These are phyloP conservation scores for Fusarium metavorans DNA, from an alignment of 2,329 filamentous ascomycete species.

Conservation along the genomic window DNA sequence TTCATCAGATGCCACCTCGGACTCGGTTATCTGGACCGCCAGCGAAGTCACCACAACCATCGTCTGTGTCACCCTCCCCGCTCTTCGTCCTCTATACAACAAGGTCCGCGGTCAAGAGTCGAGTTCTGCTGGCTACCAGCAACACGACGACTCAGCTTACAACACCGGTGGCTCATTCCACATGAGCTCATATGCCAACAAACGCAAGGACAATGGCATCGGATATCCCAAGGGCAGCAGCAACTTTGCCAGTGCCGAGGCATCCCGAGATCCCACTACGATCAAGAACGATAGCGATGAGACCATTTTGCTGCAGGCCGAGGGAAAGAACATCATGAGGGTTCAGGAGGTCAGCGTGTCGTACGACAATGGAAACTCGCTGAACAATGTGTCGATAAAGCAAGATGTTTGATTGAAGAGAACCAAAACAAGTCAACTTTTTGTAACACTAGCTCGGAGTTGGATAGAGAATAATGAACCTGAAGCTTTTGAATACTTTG, in stretches of 20 bases:
- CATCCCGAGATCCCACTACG: not conserved
- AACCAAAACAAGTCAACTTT: not conserved
- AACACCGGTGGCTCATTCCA: slow-evolving; percentile 6
- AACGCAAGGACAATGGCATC: slow-evolving; percentile 9
- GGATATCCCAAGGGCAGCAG: not conserved
- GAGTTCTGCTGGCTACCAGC: slow-evolving; percentile 26
- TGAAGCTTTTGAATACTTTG: not conserved
- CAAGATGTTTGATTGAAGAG: not conserved
- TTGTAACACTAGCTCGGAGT: not conserved
- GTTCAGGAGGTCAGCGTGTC: slow-evolving; percentile 26
- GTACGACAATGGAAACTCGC: not conserved
- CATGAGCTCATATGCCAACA: slow-evolving; percentile 11
- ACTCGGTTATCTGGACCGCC: slow-evolving; percentile 28
- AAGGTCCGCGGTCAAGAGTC: slow-evolving; percentile 25
- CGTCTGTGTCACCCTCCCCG: slow-evolving; percentile 21
- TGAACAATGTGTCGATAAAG: not conserved
- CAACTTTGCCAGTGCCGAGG: slow-evolving; percentile 12
- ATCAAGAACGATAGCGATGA: slow-evolving; percentile 31
- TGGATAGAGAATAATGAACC: not conserved
- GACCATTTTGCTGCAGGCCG: slow-evolving; percentile 17
- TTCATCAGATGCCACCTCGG: slow-evolving; percentile 13
- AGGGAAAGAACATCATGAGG: slow-evolving; percentile 21
- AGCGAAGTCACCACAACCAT: slow-evolving; percentile 28
- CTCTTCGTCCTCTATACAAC: slow-evolving; percentile 18
- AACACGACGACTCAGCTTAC: slow-evolving; percentile 27